phyloP scores from a whole-genome alignment of 768 basidiomycete species.

The Pleurotus tuber-regium region DNA sequence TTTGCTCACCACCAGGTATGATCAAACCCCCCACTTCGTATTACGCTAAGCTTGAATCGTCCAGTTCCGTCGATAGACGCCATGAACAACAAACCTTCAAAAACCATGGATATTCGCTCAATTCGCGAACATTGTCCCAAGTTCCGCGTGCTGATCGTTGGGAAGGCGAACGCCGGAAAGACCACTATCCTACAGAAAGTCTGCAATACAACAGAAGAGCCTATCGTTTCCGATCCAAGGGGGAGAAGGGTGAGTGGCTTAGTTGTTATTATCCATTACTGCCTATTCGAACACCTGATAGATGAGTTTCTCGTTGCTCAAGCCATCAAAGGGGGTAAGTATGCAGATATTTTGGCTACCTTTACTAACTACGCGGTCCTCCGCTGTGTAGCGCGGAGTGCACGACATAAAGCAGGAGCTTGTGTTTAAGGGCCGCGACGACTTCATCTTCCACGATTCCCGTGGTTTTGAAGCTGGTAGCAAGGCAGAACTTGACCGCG shows the following conservation, averaged over 20 bases:
- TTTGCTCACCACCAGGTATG: too few species aligned
- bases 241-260: conserved; percentile 19
- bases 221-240: conserved; percentile 21
- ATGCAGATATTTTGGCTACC: not conserved
- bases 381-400: conserved; percentile 25
- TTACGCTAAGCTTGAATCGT: too few species aligned
- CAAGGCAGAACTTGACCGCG: conserved; percentile 22
- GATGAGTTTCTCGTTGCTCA: conserved; percentile 11
- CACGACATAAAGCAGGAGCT: conserved; percentile 31
- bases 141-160: conserved; percentile 40
- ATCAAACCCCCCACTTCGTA: too few species aligned
- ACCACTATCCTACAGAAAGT: conserved; percentile 37
- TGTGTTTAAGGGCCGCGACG: conserved; percentile 26
- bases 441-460: conserved; percentile 42
- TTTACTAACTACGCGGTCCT: not conserved
- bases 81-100: too few species aligned
- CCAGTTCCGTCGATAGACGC: too few species aligned
- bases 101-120: not conserved
- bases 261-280: not conserved
- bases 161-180: conserved; percentile 38
- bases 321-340: conserved; percentile 14
- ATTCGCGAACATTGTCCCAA: not conserved
- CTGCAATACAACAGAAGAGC: conserved; percentile 31
- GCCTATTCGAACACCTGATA: not conserved
- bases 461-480: conserved; percentile 36